Evolutionary conservation across 1,284 basidiomycete species (phyloP).

Genomic region (Erythrobasidium hasegawianum): DNA sequence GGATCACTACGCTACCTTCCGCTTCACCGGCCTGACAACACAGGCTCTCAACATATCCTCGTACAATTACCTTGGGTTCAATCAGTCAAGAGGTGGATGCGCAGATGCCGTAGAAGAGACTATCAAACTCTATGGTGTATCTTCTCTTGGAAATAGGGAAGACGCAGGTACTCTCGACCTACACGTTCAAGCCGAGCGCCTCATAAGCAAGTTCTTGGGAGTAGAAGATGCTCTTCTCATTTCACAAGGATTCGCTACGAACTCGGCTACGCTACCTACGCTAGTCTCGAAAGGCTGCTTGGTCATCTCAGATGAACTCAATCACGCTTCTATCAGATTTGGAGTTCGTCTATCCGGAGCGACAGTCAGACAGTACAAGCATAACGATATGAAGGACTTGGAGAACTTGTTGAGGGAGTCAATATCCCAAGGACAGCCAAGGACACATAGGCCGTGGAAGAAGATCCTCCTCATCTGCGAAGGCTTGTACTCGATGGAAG

Average conservation of each 20-base stretch:
- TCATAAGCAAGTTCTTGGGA: conserved; percentile 86
- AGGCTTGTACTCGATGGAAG: conserved; percentile 98
- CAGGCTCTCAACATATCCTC: conserved; percentile 94
- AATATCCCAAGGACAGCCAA: conserved; percentile 94
- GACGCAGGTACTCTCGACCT: conserved; percentile 81
- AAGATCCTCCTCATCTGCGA: conserved; percentile 95
- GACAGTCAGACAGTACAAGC: conserved; percentile 89
- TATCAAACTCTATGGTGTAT: conserved; percentile 73
- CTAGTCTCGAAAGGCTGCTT: conserved; percentile 86
- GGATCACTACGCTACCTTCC: conserved; percentile 76
- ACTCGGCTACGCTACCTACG: conserved; percentile 91
- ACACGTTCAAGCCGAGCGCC: conserved; percentile 74
- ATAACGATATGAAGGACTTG: conserved; percentile 85
- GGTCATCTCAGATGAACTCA: conserved; percentile 95
- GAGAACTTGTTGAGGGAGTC: conserved; percentile 81
- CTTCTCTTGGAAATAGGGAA: conserved; percentile 70
- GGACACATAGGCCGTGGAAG: conserved; percentile 97
- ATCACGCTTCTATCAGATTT: conserved; percentile 92
- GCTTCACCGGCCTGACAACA: conserved; percentile 68
- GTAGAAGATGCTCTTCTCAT: conserved; percentile 82
- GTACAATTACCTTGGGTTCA: conserved; percentile 99
- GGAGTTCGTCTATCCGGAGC: conserved; percentile 87
- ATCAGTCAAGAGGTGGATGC: conserved; percentile 86
- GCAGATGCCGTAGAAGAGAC: conserved; percentile 85
- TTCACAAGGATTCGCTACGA: conserved; percentile 98